Evolutionary conservation across 2,329 filamentous ascomycete species (phyloP).

Genomic region (Fusarium verticillioides): DNA sequence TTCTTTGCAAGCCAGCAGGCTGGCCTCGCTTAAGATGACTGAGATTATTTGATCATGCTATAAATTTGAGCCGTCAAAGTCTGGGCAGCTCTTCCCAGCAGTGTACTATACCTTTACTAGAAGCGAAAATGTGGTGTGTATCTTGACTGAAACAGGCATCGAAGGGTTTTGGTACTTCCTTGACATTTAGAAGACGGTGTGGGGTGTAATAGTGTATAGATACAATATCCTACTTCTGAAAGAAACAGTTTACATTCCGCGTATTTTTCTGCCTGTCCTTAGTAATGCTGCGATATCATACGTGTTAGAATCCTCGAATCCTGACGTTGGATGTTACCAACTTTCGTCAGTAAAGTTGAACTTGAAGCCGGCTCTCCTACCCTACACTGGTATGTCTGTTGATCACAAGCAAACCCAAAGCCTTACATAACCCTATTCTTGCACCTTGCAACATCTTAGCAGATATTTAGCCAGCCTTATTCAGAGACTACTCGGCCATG

Average conservation of each 20-base stretch:
- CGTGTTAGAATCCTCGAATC: neutral
- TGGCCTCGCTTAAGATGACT: conserved; percentile 28
- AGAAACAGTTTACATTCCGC: neutral
- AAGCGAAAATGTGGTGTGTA: conserved; percentile 12
- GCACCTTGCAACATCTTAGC: neutral
- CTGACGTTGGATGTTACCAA: neutral
- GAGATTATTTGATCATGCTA: neutral
- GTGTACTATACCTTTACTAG: conserved; percentile 34
- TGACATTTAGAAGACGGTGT: neutral
- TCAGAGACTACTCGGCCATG: too few species aligned
- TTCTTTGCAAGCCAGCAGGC: conserved; percentile 65
- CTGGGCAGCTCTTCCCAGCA: neutral
- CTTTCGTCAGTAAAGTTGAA: neutral
- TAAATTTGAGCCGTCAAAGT: neutral
- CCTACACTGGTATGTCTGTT: neutral
- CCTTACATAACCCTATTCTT: neutral
- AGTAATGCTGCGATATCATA: neutral
- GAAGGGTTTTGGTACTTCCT: neutral
- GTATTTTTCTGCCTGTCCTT: neutral
- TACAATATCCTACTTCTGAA: conserved; percentile 2
- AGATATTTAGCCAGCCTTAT: neutral
- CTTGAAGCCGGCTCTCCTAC: neutral
- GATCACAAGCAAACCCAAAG: neutral
- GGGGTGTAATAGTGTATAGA: conserved; percentile 1
- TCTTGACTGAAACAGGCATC: conserved; percentile 22